phyloP scores from a whole-genome alignment of 805 yeast species.

The Candida suzukii region DNA sequence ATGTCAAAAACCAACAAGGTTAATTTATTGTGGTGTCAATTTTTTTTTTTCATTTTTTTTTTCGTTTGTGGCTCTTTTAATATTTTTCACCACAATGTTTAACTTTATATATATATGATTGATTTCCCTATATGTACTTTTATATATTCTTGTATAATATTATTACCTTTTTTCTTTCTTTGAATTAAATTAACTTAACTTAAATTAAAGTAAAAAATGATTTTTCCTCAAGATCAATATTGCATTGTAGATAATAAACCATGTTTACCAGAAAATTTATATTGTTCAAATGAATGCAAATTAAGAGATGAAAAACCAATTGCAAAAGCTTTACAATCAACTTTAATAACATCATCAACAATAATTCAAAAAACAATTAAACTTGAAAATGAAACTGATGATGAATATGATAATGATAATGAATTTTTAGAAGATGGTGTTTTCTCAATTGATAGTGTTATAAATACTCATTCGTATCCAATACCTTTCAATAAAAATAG shows the following conservation, averaged over 20 bases:
- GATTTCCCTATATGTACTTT: too few relatives aligned
- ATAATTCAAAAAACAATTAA: neutral
- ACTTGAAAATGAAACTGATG: neutral
- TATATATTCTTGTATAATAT: too few relatives aligned
- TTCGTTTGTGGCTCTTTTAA: too few relatives aligned
- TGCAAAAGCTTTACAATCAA: neutral
- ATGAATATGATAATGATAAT: slow-evolving; percentile 11
- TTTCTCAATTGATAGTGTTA: slow-evolving; percentile 1
- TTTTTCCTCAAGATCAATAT: slow-evolving; percentile 16
- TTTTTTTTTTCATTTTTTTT: too few relatives aligned
- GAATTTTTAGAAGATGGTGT: slow-evolving; percentile 2
- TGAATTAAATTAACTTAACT: too few relatives aligned
- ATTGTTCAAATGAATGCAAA: slow-evolving; percentile 17
- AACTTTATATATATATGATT: too few relatives aligned
- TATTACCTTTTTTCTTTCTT: too few relatives aligned
- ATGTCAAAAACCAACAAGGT: too few relatives aligned
- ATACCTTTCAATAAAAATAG: neutral
- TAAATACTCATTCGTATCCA: neutral
- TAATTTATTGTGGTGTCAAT: too few relatives aligned
- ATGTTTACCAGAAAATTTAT: slow-evolving; percentile 2
- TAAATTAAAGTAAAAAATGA: too few relatives aligned
- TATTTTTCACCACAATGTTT: too few relatives aligned
- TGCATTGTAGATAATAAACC: slow-evolving; percentile 17
- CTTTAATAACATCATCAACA: slow-evolving; percentile 11
- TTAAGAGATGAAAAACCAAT: slow-evolving; percentile 6